Evolutionary conservation across 352 stramenopile genomes (phyloP).

Genomic region (Pythium chondricola): DNA sequence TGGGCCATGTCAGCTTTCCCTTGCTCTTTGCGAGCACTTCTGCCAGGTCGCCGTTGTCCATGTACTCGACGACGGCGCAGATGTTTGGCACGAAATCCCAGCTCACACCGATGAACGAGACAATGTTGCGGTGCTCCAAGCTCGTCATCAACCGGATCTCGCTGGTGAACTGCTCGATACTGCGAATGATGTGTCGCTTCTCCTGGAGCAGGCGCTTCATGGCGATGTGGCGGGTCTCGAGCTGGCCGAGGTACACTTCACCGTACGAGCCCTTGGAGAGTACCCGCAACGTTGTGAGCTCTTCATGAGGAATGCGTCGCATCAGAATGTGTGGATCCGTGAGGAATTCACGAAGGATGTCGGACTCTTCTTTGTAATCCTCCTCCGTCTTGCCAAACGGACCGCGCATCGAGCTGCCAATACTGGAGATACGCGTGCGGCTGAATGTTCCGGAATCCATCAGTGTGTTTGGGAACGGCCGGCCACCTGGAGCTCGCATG

Average conservation of each 20-base stretch:
- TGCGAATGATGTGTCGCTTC: conserved; percentile 40
- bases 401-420: conserved; percentile 1
- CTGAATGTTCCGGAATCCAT: neutral
- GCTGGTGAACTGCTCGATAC: conserved; percentile 57
- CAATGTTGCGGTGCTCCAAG: conserved; percentile 72
- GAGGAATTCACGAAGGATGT: conserved; percentile 42
- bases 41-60: conserved; percentile 64
- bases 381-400: conserved; percentile 32
- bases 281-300: conserved; percentile 57
- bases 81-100: conserved; percentile 61
- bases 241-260: conserved; percentile 63
- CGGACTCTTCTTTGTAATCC: conserved; percentile 58
- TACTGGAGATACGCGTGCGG: neutral
- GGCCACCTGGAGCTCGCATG: neutral
- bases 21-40: conserved; percentile 50
- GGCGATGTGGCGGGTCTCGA: conserved; percentile 61
- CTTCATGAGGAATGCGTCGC: conserved; percentile 53
- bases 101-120: conserved; percentile 65
- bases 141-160: conserved; percentile 71
- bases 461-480: neutral
- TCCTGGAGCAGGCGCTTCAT: conserved; percentile 68
- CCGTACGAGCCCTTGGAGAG: conserved; percentile 66
- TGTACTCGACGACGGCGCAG: conserved; percentile 77
- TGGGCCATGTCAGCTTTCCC: conserved; percentile 49
- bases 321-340: conserved; percentile 40